Base-by-base conservation (phyloP, 2,329 filamentous ascomycete species). In the Trichocomaceae sp. region DNA sequence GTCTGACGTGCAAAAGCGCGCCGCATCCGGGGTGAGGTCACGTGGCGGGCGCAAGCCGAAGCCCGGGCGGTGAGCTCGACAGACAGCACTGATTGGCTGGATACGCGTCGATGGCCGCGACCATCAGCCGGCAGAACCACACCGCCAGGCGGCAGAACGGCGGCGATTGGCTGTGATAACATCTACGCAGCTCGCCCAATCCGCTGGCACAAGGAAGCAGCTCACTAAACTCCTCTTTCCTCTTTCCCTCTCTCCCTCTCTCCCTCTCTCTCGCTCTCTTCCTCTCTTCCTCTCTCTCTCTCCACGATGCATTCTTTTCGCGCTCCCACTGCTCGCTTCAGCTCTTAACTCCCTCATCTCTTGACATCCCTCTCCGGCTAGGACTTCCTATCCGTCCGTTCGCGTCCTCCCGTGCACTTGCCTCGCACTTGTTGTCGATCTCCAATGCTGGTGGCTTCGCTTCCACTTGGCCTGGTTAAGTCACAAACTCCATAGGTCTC, bases 381-480 rank as follows among this genome's bases (percentile, higher is more conserved):
- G n/a, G 20, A 26, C 26, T 41, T 22, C 29, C 19, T 35, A 33
- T 44, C 42, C 33, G 41, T 39, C 56, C 50, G 50, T 60, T 54
- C 60, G 58, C 57, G 48, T 53, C 47, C 52, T 35, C 50, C 35
- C 29, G 23, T 23, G 20, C 48, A 35, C 54, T 53, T 55, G 47
- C 26, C 22, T 49, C 33, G 41, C 31, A 37, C 57, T 53, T 54
- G 47, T 45, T 49, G 62, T 51, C 45, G 39, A 45, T 47, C 58
- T 61, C 63, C 64, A 63, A 70, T 71, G 69, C 66, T 64, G 63
- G 59, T 61, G 60, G 57, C 60, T 58, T 61, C 64, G 57, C 62
- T 62, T 61, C 67, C 59, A 61, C 64, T 59, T 62, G 65, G 55
- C 62, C 61, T 63, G 58, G 58, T 69, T 62, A 62, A 66, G 59